phyloP scores from a whole-genome alignment of 257 asterid species.

The Cruciata laevipes region DNA sequence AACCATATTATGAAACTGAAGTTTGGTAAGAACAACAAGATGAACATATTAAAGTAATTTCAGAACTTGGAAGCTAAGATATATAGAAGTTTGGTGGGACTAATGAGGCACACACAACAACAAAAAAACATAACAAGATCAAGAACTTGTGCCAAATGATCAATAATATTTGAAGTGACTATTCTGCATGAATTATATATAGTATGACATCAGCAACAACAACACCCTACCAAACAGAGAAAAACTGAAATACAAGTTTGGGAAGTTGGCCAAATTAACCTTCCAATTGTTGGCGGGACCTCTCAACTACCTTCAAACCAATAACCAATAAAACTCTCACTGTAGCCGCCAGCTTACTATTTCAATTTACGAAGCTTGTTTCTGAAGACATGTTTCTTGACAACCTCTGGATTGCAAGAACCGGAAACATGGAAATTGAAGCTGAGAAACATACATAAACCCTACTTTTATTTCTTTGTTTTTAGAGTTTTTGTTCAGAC shows the following conservation, averaged over 20 bases:
- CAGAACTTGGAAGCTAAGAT: conserved; percentile 48
- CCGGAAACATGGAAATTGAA: too few species aligned
- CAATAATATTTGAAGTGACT: too few species aligned
- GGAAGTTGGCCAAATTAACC: conserved; percentile 7
- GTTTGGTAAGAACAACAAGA: conserved; percentile 24
- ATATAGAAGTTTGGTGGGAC: conserved; percentile 36
- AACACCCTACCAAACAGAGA: conserved; percentile 40
- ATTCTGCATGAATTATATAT: conserved; percentile 2
- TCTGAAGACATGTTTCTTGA: too few species aligned
- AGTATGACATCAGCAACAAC: conserved; percentile 29
- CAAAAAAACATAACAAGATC: too few species aligned
- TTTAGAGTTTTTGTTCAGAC: too few species aligned
- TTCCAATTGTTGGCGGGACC: conserved; percentile 6
- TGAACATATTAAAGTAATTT: conserved; percentile 32
- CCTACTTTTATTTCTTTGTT: too few species aligned
- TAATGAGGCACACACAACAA: conserved; percentile 5
- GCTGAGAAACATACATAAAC: too few species aligned
- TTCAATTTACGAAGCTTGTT: neutral
- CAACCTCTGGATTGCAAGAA: too few species aligned
- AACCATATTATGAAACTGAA: conserved; percentile 4
- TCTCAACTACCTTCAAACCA: conserved; percentile 7
- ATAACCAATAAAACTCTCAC: neutral
- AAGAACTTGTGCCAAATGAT: too few species aligned
- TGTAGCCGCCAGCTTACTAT: neutral
- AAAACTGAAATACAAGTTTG: conserved; percentile 6